A percentile compares a stretch with the other conserved stretches of the same genome.
These are phyloP conservation scores for Penicillium sp. DNA, from an alignment of 2,329 filamentous ascomycete genomes.

Conservation along the genomic window DNA sequence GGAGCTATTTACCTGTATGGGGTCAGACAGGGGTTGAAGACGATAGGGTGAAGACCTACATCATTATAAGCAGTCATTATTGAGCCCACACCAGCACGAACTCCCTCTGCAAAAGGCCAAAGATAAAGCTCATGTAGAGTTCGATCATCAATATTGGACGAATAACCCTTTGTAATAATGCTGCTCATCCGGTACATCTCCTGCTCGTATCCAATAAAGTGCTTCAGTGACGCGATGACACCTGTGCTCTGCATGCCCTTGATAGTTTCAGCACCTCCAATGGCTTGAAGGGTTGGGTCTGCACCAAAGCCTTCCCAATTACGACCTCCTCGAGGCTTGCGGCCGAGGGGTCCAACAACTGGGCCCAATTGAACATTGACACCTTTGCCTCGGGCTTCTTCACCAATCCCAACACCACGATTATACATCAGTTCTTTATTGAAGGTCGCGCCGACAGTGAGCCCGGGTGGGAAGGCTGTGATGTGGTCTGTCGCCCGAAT, in stretches of 20 bases:
- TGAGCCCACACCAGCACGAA: constrained; percentile 49
- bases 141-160: constrained; percentile 53
- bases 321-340: constrained; percentile 70
- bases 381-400: constrained; percentile 73
- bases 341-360: constrained; percentile 68
- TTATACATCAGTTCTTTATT: constrained; percentile 71
- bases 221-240: constrained; percentile 60
- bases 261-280: constrained; percentile 54
- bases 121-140: constrained; percentile 48
- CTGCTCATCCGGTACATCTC: constrained; percentile 52
- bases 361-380: constrained; percentile 71
- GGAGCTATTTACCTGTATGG: constrained; percentile 60
- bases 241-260: constrained; percentile 58
- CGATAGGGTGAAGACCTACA: constrained; percentile 23
- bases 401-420: constrained; percentile 66
- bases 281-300: constrained; percentile 65
- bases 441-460: constrained; percentile 73
- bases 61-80: constrained; percentile 48
- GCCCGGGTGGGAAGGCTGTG: constrained; percentile 77
- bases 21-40: neutral
- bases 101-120: constrained; percentile 54
- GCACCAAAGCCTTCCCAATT: constrained; percentile 75
- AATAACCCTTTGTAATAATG: constrained; percentile 39
- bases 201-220: constrained; percentile 54
- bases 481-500: constrained; percentile 72